These are phyloP conservation scores for Rhodotorula sp. DNA, from an alignment of 1,284 basidiomycete species.

Conservation along the genomic window DNA sequence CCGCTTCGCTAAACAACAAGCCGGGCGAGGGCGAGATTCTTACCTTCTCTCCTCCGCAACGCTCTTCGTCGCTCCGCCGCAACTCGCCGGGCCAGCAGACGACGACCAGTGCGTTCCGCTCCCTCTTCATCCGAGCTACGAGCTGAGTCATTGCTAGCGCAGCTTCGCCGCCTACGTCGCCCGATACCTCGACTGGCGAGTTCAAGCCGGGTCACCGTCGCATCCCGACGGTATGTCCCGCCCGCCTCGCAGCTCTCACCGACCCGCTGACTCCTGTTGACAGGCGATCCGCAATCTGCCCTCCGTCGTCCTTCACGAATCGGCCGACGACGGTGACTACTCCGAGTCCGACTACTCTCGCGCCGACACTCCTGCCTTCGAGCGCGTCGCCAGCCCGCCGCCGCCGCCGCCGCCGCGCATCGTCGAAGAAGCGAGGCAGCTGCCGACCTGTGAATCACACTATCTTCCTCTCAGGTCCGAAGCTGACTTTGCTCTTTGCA, in stretches of 20 bases:
- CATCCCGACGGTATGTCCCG: conserved; percentile 26
- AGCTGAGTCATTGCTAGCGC: neutral
- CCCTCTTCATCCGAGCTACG: too few relatives aligned
- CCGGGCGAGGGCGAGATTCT: too few relatives aligned
- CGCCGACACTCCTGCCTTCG: conserved; percentile 9
- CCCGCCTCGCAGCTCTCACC: neutral
- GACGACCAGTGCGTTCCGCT: neutral
- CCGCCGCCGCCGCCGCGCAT: conserved; percentile 31
- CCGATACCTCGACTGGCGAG: neutral
- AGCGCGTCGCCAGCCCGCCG: conserved; percentile 19
- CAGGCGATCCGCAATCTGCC: conserved; percentile 36
- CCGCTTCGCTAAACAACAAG: neutral
- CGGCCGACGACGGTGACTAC: conserved; percentile 23
- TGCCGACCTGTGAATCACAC: conserved; percentile 23
- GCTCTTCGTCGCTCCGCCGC: neutral
- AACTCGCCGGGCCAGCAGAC: neutral
- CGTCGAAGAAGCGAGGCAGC: conserved; percentile 21
- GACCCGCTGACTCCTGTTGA: neutral
- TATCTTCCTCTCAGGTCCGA: neutral
- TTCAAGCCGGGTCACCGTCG: conserved; percentile 34
- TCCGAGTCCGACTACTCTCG: conserved; percentile 11
- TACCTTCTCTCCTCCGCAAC: neutral
- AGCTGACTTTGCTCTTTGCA: neutral
- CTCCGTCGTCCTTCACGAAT: conserved; percentile 28
- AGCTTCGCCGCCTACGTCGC: neutral